phyloP scores from a whole-genome alignment of 2,329 filamentous ascomycete genomes.

The Fusarium equiseti region DNA sequence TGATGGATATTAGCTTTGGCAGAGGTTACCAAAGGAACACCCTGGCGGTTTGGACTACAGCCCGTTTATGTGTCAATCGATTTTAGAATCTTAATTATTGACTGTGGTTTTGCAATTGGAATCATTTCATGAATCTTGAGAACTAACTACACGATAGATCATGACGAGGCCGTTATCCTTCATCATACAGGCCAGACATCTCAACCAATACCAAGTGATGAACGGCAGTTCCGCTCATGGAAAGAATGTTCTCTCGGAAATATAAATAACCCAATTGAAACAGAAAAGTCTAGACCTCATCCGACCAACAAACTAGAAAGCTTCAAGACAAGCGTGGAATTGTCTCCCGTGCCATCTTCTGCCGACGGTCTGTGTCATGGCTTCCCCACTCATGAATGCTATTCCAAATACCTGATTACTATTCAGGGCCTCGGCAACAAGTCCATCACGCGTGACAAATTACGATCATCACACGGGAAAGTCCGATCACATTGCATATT shows the following conservation, averaged over 20 bases:
- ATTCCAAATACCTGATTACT: constrained; percentile 11
- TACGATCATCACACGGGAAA: not conserved
- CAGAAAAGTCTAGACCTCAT: not conserved
- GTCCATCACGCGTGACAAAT: not conserved
- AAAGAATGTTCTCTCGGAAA: not conserved
- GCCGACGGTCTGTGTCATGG: not conserved
- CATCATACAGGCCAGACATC: not conserved
- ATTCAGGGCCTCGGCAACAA: not conserved
- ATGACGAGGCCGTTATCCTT: not conserved
- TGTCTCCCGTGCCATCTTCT: not conserved
- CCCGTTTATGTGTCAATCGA: not conserved
- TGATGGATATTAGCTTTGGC: not conserved
- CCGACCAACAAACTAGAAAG: not conserved
- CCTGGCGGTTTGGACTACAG: not conserved
- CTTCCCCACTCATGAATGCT: not conserved
- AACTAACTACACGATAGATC: not conserved
- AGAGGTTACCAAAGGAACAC: not conserved
- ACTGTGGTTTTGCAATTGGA: not conserved
- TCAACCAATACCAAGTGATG: not conserved
- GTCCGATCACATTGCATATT: not conserved
- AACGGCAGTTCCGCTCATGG: not conserved
- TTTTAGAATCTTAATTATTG: not conserved
- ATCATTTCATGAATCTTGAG: not conserved
- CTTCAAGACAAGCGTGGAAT: not conserved
- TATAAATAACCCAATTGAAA: not conserved